Conservation (phyloP, 345 rosid species). For the Citrus medica region DNA sequence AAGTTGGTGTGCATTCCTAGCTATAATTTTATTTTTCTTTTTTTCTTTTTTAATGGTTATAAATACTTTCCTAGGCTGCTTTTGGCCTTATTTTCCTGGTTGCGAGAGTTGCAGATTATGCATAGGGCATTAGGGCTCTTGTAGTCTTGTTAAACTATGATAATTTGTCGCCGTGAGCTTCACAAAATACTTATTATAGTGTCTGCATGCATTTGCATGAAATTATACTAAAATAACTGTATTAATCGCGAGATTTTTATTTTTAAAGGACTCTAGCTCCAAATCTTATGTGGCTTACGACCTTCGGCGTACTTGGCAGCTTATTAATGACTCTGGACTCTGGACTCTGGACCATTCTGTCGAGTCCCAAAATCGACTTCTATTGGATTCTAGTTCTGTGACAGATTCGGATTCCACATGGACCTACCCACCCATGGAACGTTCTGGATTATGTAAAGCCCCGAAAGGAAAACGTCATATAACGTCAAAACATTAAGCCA, state of each 20-base stretch:
- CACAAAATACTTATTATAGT: not conserved
- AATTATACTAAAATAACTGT: not conserved
- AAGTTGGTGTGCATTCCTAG: slow-evolving; percentile 14
- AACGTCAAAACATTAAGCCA: not conserved
- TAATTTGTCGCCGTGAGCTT: not conserved
- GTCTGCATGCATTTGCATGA: not conserved
- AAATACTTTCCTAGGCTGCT: not conserved
- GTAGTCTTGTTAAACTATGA: not conserved
- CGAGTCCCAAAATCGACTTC: not conserved
- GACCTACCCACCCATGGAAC: not conserved
- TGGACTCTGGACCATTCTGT: not conserved
- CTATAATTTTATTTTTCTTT: not conserved
- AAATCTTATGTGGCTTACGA: not conserved
- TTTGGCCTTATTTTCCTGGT: not conserved
- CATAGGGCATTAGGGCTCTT: not conserved
- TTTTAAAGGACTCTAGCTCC: not conserved
- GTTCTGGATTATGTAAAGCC: not conserved
- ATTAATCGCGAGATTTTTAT: not conserved
- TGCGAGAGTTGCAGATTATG: not conserved
- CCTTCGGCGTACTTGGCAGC: not conserved
- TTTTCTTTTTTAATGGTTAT: not conserved
- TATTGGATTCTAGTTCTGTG: not conserved
- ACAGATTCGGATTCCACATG: not conserved
- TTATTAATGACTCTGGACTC: not conserved
- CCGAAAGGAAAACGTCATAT: not conserved